Evolutionary conservation across 768 basidiomycete species (phyloP).

Genomic region (Tubosaeta sp.): DNA sequence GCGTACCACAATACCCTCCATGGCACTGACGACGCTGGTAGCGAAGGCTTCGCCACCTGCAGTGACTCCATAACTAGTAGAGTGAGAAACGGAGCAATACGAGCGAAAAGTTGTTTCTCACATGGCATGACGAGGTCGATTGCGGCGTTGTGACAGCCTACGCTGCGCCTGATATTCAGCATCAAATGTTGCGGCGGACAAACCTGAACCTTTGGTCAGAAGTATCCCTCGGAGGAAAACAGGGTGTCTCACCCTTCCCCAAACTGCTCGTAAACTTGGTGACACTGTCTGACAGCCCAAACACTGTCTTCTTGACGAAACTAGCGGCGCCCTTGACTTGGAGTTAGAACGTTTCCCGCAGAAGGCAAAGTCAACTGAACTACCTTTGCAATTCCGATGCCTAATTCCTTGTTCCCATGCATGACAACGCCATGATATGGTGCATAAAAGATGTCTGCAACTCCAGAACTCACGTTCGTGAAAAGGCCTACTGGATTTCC

Average conservation of each 20-base stretch:
- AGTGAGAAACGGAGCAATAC: neutral
- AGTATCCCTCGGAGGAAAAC: neutral
- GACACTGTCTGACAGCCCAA: conserved; percentile 91
- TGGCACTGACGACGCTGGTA: conserved; percentile 89
- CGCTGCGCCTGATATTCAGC: conserved; percentile 90
- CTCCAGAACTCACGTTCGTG: conserved; percentile 96
- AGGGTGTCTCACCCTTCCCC: conserved; percentile 68
- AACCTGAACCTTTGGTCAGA: conserved; percentile 44
- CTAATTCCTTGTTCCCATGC: conserved; percentile 92
- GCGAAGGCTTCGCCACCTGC: conserved; percentile 94
- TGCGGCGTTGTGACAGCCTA: conserved; percentile 83
- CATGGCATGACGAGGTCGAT: conserved; percentile 95
- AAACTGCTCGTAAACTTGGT: conserved; percentile 98
- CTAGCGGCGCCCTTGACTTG: conserved; percentile 84
- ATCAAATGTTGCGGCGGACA: conserved; percentile 96
- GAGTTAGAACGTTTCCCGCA: conserved; percentile 11
- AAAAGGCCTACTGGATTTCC: conserved; percentile 96
- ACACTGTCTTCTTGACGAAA: conserved; percentile 98
- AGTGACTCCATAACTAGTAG: conserved; percentile 82
- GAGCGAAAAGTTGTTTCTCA: conserved; percentile 32
- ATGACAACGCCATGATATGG: conserved; percentile 96
- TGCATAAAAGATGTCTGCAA: conserved; percentile 98
- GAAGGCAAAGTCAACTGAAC: neutral
- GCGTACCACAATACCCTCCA: conserved; percentile 89
- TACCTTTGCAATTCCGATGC: conserved; percentile 92